phyloP scores from a whole-genome alignment of 2,329 filamentous ascomycete species.

The Aspergillus texensis region DNA sequence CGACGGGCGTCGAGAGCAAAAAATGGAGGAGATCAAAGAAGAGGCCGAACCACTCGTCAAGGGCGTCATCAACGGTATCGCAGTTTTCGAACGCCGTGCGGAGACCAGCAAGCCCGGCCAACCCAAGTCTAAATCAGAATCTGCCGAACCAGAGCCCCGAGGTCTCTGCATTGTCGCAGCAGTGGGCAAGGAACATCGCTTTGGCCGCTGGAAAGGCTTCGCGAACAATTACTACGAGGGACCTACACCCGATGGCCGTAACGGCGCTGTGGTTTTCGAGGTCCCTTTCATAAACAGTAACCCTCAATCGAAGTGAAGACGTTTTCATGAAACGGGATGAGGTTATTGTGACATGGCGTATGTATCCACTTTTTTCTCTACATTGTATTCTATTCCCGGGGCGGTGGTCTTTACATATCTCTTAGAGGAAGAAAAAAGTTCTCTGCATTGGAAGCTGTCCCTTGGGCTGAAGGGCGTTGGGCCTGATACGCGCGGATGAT shows the following conservation, averaged over 20 bases:
- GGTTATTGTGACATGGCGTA: conserved; percentile 10
- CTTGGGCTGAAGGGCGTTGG: conserved; percentile 5
- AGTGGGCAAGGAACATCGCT: conserved; percentile 80
- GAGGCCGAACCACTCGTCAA: conserved; percentile 52
- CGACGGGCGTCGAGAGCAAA: conserved; percentile 21
- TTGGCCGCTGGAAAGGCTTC: conserved; percentile 75
- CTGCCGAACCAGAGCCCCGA: conserved; percentile 46
- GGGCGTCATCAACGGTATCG: conserved; percentile 86
- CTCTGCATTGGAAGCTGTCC: conserved; percentile 8
- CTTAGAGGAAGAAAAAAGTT: conserved; percentile 11
- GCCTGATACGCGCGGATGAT: conserved; percentile 5
- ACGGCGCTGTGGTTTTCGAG: conserved; percentile 87
- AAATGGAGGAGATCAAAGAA: conserved; percentile 21
- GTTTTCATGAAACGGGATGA: conserved; percentile 2
- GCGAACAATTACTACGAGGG: conserved; percentile 41
- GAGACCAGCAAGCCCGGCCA: conserved; percentile 31
- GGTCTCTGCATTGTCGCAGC: conserved; percentile 85
- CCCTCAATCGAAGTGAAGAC: conserved; percentile 8
- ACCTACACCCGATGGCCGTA: conserved; percentile 59
- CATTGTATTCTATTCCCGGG: conserved; percentile 13
- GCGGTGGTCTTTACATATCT: conserved; percentile 13
- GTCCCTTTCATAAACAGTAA: conserved; percentile 55
- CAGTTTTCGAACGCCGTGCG: conserved; percentile 77
- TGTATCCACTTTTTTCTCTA: conserved; percentile 9
- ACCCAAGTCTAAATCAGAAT: conserved; percentile 21